Percentiles rank a stretch among this genome's conserved stretches.
phyloP scores from a whole-genome alignment of 176 grass and related monocot species.

The Elaeis guineensis region DNA sequence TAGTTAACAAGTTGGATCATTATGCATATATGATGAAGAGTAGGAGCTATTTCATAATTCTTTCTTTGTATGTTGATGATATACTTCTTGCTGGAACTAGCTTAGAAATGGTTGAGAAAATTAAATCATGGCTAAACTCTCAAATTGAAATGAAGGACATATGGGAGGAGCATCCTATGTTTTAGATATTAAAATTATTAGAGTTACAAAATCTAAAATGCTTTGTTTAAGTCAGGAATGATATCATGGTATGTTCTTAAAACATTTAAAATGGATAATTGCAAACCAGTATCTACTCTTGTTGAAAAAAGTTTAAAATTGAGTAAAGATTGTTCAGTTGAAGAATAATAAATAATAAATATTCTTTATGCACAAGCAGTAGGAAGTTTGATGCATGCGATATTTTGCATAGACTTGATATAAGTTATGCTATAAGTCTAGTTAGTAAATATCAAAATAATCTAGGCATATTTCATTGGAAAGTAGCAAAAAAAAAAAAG shows the following conservation, averaged over 20 bases:
- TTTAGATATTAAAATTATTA: not conserved
- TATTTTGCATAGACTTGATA: not conserved
- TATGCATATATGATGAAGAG: no score
- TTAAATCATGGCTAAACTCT: no score
- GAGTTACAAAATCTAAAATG: not conserved
- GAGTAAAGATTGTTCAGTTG: not conserved
- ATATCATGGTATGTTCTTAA: not conserved
- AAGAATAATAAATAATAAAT: not conserved
- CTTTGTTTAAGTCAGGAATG: not conserved
- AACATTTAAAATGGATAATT: not conserved
- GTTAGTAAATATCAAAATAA: conserved; percentile 7
- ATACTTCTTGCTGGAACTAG: no score
- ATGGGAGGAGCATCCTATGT: not conserved
- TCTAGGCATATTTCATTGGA: not conserved
- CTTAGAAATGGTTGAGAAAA: no score
- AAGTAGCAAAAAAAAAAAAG: not conserved
- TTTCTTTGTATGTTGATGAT: no score
- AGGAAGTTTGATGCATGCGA: not conserved
- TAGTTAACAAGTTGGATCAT: no score
- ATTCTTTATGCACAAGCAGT: not conserved
- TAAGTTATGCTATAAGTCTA: not conserved
- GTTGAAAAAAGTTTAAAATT: not conserved
- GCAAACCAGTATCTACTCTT: not conserved
- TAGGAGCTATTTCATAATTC: no score
- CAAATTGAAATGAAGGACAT: not conserved